A percentile compares a stretch with the other conserved stretches of the same genome.
phyloP scores from a whole-genome alignment of 1,284 basidiomycete genomes.

The Sphagnurus paluster region DNA sequence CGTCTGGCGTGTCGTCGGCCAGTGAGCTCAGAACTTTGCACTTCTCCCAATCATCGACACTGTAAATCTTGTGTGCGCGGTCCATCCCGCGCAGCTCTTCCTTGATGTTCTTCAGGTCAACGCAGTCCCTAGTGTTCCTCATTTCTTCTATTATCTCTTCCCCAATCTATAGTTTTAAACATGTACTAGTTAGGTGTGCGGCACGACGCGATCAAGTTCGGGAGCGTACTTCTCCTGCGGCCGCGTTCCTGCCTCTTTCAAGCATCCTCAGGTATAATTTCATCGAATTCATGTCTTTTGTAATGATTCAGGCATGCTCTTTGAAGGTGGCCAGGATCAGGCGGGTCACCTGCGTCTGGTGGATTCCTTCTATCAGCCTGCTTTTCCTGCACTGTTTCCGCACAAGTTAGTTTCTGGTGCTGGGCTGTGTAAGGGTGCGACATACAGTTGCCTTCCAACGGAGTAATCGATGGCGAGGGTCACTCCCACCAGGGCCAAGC shows the following conservation, averaged over 20 bases:
- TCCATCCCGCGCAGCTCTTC: too few relatives aligned
- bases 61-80: too few relatives aligned
- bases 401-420: not conserved
- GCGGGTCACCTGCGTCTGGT: slow-evolving; percentile 8
- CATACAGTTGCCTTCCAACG: not conserved
- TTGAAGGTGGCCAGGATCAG: slow-evolving; percentile 3
- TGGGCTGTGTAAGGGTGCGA: not conserved
- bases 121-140: too few relatives aligned
- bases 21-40: too few relatives aligned
- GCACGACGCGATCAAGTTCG: too few relatives aligned
- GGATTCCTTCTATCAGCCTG: slow-evolving; percentile 6
- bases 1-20: too few relatives aligned
- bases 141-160: too few relatives aligned
- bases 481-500: too few relatives aligned
- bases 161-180: too few relatives aligned
- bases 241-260: not conserved
- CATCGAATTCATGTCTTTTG: slow-evolving; percentile 5
- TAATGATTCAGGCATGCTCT: slow-evolving; percentile 7
- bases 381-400: slow-evolving; percentile 6
- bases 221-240: slow-evolving; percentile 1
- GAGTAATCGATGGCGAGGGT: not conserved
- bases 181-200: too few relatives aligned
- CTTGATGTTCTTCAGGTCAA: too few relatives aligned
- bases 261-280: slow-evolving; percentile 4
- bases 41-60: too few relatives aligned